Evolutionary conservation across 352 stramenopile genomes (phyloP).

Genomic region (Phytophthora sp.): DNA sequence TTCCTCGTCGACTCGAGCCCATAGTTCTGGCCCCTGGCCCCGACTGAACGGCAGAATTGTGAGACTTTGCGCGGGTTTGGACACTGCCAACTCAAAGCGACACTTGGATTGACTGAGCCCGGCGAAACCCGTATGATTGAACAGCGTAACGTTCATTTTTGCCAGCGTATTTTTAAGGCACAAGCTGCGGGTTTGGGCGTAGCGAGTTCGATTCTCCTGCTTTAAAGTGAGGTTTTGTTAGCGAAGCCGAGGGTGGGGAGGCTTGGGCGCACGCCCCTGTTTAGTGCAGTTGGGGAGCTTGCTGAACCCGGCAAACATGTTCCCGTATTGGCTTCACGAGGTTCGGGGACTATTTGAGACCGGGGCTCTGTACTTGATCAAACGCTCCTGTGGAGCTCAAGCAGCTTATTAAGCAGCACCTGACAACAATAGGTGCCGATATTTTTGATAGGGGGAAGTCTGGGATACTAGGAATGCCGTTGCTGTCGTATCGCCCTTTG

Average conservation of each 20-base stretch:
- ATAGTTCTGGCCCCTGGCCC: constrained; percentile 21
- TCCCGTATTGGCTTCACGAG: constrained; percentile 22
- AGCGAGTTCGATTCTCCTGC: no score
- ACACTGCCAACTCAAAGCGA: background rate
- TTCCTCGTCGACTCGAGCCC: constrained; percentile 28
- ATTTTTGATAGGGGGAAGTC: constrained; percentile 27
- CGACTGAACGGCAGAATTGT: constrained; percentile 19
- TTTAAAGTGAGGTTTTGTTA: no score
- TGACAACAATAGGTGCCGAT: constrained; percentile 31
- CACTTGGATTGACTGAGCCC: background rate
- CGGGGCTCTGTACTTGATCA: constrained; percentile 25
- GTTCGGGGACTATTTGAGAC: constrained; percentile 36
- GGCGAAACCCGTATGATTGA: constrained; percentile 13
- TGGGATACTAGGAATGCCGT: constrained; percentile 23
- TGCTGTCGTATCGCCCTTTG: constrained; percentile 25
- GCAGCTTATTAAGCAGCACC: constrained; percentile 2
- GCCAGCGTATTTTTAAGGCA: constrained; percentile 10
- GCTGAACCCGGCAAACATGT: background rate
- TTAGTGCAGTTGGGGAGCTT: constrained; percentile 3
- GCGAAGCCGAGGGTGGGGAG: no score
- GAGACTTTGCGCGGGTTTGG: constrained; percentile 18
- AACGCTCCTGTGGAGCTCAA: constrained; percentile 6
- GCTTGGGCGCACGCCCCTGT: no score
- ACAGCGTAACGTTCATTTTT: constrained; percentile 1
- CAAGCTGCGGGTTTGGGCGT: no score